These are phyloP conservation scores for Bryopsis sp. DNA, from an alignment of 139 green algal species.

Conservation along the genomic window DNA sequence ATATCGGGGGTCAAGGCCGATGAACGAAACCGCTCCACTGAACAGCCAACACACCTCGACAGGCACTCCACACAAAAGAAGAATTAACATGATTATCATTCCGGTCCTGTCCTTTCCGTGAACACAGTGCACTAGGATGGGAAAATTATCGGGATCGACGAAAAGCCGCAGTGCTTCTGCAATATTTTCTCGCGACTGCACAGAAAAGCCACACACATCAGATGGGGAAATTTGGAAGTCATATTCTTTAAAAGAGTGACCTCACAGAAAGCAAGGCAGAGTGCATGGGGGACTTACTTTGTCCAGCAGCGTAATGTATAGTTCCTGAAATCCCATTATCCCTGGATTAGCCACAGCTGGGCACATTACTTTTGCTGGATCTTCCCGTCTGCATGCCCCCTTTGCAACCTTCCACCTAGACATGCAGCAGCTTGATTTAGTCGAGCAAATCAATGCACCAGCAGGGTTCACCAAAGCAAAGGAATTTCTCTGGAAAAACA, in stretches of 20 bases:
- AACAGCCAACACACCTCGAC: no score
- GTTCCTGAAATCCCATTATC: background rate
- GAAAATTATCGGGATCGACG: slow-evolving; percentile 16
- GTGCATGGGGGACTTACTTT: no score
- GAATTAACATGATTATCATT: slow-evolving; percentile 29
- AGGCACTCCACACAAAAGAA: slow-evolving; percentile 21
- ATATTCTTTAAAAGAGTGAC: no score
- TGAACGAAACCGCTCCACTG: no score
- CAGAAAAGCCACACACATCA: no score
- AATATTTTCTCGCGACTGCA: background rate
- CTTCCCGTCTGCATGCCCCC: background rate
- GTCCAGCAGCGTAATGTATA: slow-evolving; percentile 13
- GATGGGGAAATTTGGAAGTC: no score
- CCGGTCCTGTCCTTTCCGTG: slow-evolving; percentile 36
- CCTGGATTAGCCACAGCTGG: background rate
- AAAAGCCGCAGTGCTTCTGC: slow-evolving; percentile 28
- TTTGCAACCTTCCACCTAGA: slow-evolving; percentile 13
- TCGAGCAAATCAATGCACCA: no score
- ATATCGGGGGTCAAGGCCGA: no score
- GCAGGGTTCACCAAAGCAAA: no score
- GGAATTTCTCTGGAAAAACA: no score
- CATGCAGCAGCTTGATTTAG: no score
- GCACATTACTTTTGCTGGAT: background rate
- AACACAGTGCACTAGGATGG: slow-evolving; percentile 31
- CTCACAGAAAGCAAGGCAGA: no score